Evolutionary conservation across 352 stramenopile species (phyloP), one percentile per base, ranked within the genome.

Genomic region (Pilasporangium apinafurcum): DNA sequence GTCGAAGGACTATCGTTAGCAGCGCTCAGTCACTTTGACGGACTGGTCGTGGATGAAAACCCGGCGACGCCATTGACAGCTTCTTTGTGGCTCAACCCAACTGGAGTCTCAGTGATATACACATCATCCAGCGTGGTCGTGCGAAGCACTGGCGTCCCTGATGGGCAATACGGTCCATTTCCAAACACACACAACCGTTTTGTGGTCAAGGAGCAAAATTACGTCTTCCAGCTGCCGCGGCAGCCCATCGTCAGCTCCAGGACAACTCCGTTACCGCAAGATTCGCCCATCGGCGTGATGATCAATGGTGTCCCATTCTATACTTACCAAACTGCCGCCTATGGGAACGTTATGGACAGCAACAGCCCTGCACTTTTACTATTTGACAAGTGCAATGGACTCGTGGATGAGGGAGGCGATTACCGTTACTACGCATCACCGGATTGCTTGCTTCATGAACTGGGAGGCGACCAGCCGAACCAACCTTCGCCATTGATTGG

Each of bases 351-450:
- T 3, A 60, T 80, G 44, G 56, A 64, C 30, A 63, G 47, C 8
- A 42, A 44, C 0, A 83, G 67, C 12, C 16, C 33, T 12, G 65
- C 51, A 3, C 70, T 76, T 30, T 44, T 57, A 4, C 48, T 86
- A 21, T 24, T 88, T 16, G 80, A 87, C 48, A 81, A 79, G 39
- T 92, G 80, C 57, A 74, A 88, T 31, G 76, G 76, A 13, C 57
- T 86, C 0, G 69, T 86, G 7, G 69, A 85, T 43, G 44, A 43
- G 1, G 73, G 69, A 1, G 74, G 76, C 3, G 61, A 85, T n/a
- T 92, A 92, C 33, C 56, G 73, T 8, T 92, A 86, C 51, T 84
- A 88, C 31, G 78, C 48, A 0, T 70, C 72, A 1, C 80, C 80
- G 0, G 73, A 87, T 32, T 92, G 76, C 38, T 37, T 92, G 7